Evolutionary conservation across 2,329 filamentous ascomycete genomes (phyloP).

Genomic region (Aspergillus neotritici): DNA sequence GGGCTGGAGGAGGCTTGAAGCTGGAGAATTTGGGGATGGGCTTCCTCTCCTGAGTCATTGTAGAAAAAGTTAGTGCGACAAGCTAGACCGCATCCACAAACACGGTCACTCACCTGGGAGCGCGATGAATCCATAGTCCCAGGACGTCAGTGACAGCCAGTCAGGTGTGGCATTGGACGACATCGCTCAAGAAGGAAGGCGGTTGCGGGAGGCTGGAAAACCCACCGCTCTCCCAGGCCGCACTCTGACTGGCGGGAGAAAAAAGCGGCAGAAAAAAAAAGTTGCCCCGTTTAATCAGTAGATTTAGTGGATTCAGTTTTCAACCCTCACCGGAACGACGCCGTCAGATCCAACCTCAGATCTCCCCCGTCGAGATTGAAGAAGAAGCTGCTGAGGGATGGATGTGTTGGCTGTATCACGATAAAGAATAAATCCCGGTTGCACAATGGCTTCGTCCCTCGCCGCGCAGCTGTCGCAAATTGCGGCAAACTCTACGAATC

Average conservation of each 20-base stretch:
- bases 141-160: background rate
- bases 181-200: conserved; percentile 4
- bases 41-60: conserved; percentile 28
- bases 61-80: background rate
- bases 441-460: conserved; percentile 73
- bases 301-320: conserved; percentile 4
- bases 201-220: conserved; percentile 20
- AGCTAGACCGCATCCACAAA: background rate
- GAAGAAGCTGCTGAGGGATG: conserved; percentile 16
- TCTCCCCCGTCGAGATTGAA: conserved; percentile 1
- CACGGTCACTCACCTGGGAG: conserved; percentile 27
- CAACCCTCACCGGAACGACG: background rate
- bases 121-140: conserved; percentile 34
- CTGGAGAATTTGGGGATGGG: conserved; percentile 67
- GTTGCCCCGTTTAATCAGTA: conserved; percentile 16
- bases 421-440: conserved; percentile 10
- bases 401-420: conserved; percentile 9
- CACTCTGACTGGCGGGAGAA: conserved; percentile 12
- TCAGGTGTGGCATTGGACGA: conserved; percentile 11
- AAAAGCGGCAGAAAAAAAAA: conserved; percentile 29
- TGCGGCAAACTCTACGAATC: conserved; percentile 80
- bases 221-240: conserved; percentile 20
- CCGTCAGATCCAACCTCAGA: background rate
- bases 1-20: conserved; percentile 54
- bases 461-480: conserved; percentile 92